Evolutionary conservation across 2,329 filamentous ascomycete genomes (phyloP).

Genomic region (Celoporthe dispersa): DNA sequence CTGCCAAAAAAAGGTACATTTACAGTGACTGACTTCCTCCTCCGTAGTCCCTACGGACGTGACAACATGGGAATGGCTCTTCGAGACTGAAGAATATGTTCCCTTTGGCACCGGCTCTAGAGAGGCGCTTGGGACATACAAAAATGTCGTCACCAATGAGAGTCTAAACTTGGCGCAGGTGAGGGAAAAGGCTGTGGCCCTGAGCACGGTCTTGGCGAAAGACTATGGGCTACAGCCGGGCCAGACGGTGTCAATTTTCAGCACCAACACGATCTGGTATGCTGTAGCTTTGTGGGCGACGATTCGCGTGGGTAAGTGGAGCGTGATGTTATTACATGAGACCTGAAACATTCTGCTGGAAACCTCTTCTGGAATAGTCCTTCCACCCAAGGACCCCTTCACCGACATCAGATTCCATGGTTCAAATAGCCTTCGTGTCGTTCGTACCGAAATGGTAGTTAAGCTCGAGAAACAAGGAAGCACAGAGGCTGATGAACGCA

Average conservation of each 20-base stretch:
- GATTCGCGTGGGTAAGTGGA: constrained; percentile 12
- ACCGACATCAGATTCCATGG: neutral
- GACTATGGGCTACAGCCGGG: constrained; percentile 2
- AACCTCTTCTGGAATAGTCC: too few species aligned
- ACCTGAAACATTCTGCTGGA: neutral
- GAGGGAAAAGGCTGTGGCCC: constrained; percentile 6
- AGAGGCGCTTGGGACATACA: neutral
- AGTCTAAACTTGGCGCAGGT: constrained; percentile 13
- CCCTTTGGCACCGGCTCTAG: neutral
- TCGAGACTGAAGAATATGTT: constrained; percentile 5
- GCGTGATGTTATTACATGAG: too few species aligned
- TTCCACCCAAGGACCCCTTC: too few species aligned
- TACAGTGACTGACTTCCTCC: neutral
- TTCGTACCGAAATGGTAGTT: neutral
- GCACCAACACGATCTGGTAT: constrained; percentile 16
- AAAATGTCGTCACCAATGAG: constrained; percentile 12
- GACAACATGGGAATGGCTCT: constrained; percentile 21
- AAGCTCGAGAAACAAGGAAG: neutral
- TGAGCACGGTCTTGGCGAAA: constrained; percentile 7
- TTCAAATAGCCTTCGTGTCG: neutral
- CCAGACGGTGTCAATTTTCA: constrained; percentile 14
- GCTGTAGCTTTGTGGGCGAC: constrained; percentile 17
- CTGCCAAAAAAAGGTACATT: neutral
- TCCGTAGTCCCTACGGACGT: constrained; percentile 12
- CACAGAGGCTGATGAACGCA: constrained; percentile 20